These are phyloP conservation scores for Aspergillus sp. DNA, from an alignment of 2,329 filamentous ascomycete species.

Conservation along the genomic window DNA sequence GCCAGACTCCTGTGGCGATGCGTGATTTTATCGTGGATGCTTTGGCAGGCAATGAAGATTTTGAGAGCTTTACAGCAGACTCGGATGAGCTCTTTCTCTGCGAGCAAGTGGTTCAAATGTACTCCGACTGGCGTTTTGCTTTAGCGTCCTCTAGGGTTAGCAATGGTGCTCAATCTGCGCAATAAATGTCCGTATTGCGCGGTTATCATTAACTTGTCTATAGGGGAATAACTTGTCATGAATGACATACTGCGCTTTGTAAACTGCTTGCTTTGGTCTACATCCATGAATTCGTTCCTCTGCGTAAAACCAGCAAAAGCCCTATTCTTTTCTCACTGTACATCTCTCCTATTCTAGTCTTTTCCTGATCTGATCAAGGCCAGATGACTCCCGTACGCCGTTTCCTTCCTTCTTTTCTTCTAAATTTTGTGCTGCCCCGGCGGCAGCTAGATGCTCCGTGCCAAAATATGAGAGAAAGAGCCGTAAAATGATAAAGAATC, in stretches of 20 bases:
- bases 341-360: constrained; percentile 6
- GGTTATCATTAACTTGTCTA: no score
- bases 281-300: neutral
- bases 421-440: constrained; percentile 2
- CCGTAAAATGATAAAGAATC: neutral
- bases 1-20: no score
- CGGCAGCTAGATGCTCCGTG: constrained; percentile 6
- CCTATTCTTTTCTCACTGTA: constrained; percentile 7
- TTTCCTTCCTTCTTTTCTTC: constrained; percentile 13
- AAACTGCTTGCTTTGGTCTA: constrained; percentile 14
- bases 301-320: no score
- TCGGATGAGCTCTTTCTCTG: no score
- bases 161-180: no score
- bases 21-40: no score
- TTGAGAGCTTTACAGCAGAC: no score
- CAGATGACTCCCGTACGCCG: constrained; percentile 31
- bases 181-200: no score
- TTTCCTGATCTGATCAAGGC: constrained; percentile 18
- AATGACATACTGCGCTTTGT: constrained; percentile 20
- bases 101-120: no score
- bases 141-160: no score
- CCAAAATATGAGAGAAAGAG: constrained; percentile 6
- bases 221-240: constrained; percentile 13
- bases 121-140: no score
- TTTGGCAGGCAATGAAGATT: no score